Evolutionary conservation across 192 early-diverging fungal genomes (phyloP).

Genomic region (Umbelopsis ramanniana): DNA sequence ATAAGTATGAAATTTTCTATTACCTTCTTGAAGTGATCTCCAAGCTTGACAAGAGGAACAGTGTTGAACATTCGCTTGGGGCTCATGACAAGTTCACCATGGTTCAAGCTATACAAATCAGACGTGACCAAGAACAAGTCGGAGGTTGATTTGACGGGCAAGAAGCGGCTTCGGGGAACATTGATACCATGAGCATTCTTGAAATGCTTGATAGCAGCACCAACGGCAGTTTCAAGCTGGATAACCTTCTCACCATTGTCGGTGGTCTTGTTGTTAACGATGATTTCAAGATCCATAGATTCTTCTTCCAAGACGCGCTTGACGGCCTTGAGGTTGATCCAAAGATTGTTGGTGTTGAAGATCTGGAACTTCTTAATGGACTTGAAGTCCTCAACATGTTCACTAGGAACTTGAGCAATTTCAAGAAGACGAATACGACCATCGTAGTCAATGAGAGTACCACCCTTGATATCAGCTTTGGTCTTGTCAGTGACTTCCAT

Average conservation of each 20-base stretch:
- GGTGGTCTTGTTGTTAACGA: conserved; percentile 96
- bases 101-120: conserved; percentile 91
- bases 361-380: conserved; percentile 99
- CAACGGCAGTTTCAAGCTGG: conserved; percentile 98
- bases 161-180: conserved; percentile 96
- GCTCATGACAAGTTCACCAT: conserved; percentile 91
- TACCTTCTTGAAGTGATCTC: conserved; percentile 98
- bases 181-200: conserved; percentile 93
- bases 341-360: conserved; percentile 97
- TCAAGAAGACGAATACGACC: conserved; percentile 91
- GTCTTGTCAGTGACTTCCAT: conserved; percentile 99
- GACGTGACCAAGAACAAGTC: conserved; percentile 97
- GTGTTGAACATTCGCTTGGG: conserved; percentile 93
- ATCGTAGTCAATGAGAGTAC: conserved; percentile 99
- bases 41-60: conserved; percentile 94
- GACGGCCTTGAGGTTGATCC: conserved; percentile 84
- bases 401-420: conserved; percentile 98
- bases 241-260: conserved; percentile 95
- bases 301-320: conserved; percentile 83
- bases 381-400: conserved; percentile 98
- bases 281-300: conserved; percentile 89
- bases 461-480: conserved; percentile 99
- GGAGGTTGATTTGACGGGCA: conserved; percentile 98
- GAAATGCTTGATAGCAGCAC: conserved; percentile 99
- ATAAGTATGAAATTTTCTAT: not conserved